Percentiles rank a stretch among this genome's conserved stretches.
Conservation (phyloP, 768 basidiomycete species). For the Thelephora ganbajun region DNA sequence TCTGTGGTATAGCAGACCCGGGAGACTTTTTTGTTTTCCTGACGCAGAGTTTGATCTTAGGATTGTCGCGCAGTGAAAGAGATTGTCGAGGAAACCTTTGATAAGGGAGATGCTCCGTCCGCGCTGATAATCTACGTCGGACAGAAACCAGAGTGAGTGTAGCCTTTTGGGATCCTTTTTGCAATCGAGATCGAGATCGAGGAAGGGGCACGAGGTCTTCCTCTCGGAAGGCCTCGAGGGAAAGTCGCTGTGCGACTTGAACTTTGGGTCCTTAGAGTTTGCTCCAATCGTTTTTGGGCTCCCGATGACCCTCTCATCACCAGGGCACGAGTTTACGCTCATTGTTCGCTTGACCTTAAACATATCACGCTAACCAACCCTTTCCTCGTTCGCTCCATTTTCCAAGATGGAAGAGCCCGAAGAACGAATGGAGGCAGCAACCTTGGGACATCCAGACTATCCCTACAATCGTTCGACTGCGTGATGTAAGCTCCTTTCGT, state of each 20-base stretch:
- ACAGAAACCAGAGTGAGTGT: slow-evolving; percentile 41
- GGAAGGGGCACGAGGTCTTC: too few species aligned
- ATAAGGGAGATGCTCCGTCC: slow-evolving; percentile 26
- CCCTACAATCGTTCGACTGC: slow-evolving; percentile 52
- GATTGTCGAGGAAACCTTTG: slow-evolving; percentile 37
- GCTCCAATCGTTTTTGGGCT: too few species aligned
- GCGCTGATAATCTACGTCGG: slow-evolving; percentile 61
- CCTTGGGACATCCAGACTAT: slow-evolving; percentile 48
- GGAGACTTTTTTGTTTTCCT: background rate
- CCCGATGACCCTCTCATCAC: slow-evolving; percentile 1
- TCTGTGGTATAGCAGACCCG: background rate
- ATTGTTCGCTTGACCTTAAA: background rate
- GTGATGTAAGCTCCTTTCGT: slow-evolving; percentile 32
- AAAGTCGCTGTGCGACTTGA: background rate
- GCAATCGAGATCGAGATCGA: background rate
- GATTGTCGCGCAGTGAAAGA: slow-evolving; percentile 55
- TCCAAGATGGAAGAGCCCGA: slow-evolving; percentile 51
- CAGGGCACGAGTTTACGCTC: background rate
- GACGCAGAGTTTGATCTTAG: slow-evolving; percentile 16
- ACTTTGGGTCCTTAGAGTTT: background rate
- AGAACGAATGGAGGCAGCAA: slow-evolving; percentile 42
- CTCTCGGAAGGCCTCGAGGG: too few species aligned
- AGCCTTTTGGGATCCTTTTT: background rate
- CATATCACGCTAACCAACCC: background rate
- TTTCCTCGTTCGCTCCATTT: slow-evolving; percentile 1